Evolutionary conservation across 2,329 filamentous ascomycete genomes (phyloP).

Genomic region (Amylocarpus encephaloides): DNA sequence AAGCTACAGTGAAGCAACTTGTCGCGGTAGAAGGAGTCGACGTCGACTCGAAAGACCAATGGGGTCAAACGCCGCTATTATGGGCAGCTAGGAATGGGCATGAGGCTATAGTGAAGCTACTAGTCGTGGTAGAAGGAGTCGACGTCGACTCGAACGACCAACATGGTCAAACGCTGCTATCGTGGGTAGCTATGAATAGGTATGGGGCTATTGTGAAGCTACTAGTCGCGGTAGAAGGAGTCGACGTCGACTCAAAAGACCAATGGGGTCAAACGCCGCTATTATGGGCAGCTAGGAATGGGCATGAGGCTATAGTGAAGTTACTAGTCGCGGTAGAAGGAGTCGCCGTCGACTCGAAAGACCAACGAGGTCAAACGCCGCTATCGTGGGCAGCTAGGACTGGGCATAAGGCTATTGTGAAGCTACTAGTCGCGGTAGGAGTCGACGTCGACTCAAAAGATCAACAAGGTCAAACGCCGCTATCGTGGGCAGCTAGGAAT

Average conservation of each 20-base stretch:
- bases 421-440: conserved; percentile 1
- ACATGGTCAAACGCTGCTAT: too few species aligned
- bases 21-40: conserved; percentile 8
- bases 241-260: conserved; percentile 7
- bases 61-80: too few species aligned
- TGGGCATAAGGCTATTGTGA: background rate
- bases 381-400: conserved; percentile 5
- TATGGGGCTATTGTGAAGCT: too few species aligned
- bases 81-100: too few species aligned
- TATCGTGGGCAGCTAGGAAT: conserved; percentile 4
- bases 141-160: too few species aligned
- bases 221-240: conserved; percentile 6
- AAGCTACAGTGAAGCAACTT: background rate
- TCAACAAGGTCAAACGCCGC: conserved; percentile 1
- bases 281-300: too few species aligned
- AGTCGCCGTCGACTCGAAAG: conserved; percentile 10
- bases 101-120: background rate
- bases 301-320: conserved; percentile 19
- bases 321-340: conserved; percentile 16
- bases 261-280: too few species aligned
- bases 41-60: background rate
- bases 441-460: conserved; percentile 2
- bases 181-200: too few species aligned
- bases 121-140: conserved; percentile 13
- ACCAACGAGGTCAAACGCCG: conserved; percentile 4